These are phyloP conservation scores for Trichophaea hybrida DNA, from an alignment of 2,329 filamentous ascomycete species.

Conservation along the genomic window DNA sequence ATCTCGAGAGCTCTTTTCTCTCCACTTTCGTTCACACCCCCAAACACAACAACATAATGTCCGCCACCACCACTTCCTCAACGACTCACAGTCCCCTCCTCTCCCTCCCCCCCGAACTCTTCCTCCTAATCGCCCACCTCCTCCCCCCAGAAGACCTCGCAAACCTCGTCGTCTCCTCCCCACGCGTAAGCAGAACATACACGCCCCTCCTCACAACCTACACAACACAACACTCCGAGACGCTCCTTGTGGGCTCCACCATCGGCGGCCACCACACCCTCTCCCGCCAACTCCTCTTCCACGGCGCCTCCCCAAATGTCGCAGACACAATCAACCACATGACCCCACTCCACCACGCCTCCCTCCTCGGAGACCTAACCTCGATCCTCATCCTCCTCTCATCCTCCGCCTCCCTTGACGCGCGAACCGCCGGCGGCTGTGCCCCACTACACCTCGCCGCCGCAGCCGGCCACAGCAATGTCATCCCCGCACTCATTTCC, in stretches of 20 bases:
- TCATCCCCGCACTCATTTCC: slow-evolving; percentile 2
- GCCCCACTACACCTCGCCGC: slow-evolving; percentile 10
- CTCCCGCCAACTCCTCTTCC: slow-evolving; percentile 4
- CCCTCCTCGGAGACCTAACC: not conserved
- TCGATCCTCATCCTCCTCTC: not conserved
- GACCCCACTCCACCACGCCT: not conserved
- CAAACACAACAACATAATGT: not conserved
- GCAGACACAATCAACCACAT: not conserved
- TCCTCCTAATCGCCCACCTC: slow-evolving; percentile 3
- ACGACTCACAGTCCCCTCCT: not conserved
- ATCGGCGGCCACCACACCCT: not conserved
- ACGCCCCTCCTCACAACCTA: slow-evolving; percentile 43
- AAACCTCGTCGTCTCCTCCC: slow-evolving; percentile 60
- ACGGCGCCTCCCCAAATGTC: slow-evolving; percentile 3
- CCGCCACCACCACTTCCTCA: not conserved
- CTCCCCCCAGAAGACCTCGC: slow-evolving; percentile 65
- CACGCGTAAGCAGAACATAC: slow-evolving; percentile 61
- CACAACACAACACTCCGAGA: not conserved
- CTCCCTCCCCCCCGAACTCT: not conserved
- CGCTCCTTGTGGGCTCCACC: slow-evolving; percentile 10
- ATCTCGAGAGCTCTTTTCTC: not conserved
- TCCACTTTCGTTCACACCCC: not conserved
- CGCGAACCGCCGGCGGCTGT: not conserved
- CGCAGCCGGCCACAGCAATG: not conserved
- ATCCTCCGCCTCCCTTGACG: not conserved